These are phyloP conservation scores for Sugiyamaella lignohabitans DNA, from an alignment of 805 yeast genomes.

Conservation along the genomic window DNA sequence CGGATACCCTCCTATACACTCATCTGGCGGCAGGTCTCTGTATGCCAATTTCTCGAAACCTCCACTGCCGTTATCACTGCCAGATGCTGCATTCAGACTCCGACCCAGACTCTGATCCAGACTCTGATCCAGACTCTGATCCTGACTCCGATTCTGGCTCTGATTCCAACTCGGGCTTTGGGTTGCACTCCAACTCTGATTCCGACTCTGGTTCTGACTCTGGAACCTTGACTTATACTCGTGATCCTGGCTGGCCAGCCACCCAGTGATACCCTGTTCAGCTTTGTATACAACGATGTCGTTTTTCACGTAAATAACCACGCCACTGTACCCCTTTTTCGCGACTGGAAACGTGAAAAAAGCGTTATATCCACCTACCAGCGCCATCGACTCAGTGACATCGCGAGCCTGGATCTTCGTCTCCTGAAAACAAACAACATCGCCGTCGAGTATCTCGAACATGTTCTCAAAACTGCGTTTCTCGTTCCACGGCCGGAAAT, in stretches of 20 bases:
- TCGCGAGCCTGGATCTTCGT: constrained; percentile 57
- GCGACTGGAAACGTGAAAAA: constrained; percentile 61
- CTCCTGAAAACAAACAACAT: constrained; percentile 82
- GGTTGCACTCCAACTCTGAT: constrained; percentile 16
- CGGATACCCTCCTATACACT: constrained; percentile 68
- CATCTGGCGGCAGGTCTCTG: constrained; percentile 16
- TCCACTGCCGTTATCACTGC: background rate
- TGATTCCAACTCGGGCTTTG: too few species aligned
- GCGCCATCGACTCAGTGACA: constrained; percentile 43
- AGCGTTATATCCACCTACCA: constrained; percentile 50
- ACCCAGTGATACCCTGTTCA: constrained; percentile 90
- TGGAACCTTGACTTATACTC: too few species aligned
- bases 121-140: too few species aligned
- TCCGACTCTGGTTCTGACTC: constrained; percentile 29
- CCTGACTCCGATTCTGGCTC: too few species aligned
- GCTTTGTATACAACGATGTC: constrained; percentile 57
- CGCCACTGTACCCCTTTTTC: constrained; percentile 88
- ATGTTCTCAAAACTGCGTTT: constrained; percentile 35
- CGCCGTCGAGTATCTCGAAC: constrained; percentile 55
- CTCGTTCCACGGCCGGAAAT: constrained; percentile 79
- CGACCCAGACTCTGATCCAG: too few species aligned
- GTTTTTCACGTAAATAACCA: constrained; percentile 63
- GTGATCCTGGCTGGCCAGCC: constrained; percentile 29
- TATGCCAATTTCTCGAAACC: too few species aligned
- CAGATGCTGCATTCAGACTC: background rate